Evolutionary conservation across 2,329 filamentous ascomycete genomes (phyloP), one percentile per base, ranked within the genome.

Genomic region (Penicillium brasilianum): DNA sequence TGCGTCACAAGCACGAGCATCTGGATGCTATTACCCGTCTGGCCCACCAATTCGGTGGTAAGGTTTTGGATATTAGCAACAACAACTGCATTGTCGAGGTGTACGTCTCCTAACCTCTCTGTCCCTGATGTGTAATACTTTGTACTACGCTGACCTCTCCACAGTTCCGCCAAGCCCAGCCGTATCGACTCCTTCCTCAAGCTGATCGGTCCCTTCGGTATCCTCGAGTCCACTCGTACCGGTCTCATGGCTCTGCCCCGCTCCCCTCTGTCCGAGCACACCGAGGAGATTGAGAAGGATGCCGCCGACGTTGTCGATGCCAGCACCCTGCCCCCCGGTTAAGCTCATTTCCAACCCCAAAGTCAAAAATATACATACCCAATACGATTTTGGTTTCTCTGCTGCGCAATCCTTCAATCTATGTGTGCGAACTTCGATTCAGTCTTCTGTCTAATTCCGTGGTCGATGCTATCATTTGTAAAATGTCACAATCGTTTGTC

Each of bases 151-250:
- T 25, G 11, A 8, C 11, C 14, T 50, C 32, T n/a, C 34, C 28
- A 62, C 69, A 93, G 90, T 8, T 97, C 93, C 57, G 95, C 95
- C 62, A 99, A 99, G 81, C 93, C 92, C 37, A 87, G 84, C 64
- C 90, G 95, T 79, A 97, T 99, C 74, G 93, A 99, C 80, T 96
- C 93, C 1, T 99, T 97, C 84, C 90, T 99, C 81, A 99, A 98
- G 82, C 86, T 99, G 64, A 89, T 99, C 73, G 85, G 88, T 59
- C 94, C 94, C 13, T 99, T 98, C 76, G 95, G 95, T 74, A 97
- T 99, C 70, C 85, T 99, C 55, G 95, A 99, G 82, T 97, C 93
- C 54, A 93, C 94, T 55, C 88, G 95, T 63, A 98, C 95, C 60
- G 95, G 95, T 77, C 85, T 99, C 61, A 99, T 98, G 94, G 95